Percentiles rank a stretch among this genome's conserved stretches.
Evolutionary conservation across 306 rosid genomes (phyloP).

Genomic region (Astragalus membranaceus): DNA sequence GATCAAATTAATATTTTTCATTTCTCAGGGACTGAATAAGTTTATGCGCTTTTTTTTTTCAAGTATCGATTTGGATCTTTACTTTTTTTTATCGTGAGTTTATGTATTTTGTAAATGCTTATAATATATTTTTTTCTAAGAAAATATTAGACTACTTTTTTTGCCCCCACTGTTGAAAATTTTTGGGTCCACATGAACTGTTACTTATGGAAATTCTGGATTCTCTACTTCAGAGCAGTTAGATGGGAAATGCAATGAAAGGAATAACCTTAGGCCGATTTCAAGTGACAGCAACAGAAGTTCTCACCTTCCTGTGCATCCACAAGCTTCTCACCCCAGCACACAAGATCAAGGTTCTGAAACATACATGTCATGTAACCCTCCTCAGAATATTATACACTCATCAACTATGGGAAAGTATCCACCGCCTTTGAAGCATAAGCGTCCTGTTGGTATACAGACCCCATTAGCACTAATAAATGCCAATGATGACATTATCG

Average conservation of each 20-base stretch:
- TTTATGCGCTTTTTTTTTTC: no score
- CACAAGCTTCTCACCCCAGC: conserved; percentile 36
- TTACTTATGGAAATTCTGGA: conserved; percentile 37
- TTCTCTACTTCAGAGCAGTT: conserved; percentile 47
- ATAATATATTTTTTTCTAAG: no score
- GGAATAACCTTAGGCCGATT: conserved; percentile 33
- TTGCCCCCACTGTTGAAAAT: no score
- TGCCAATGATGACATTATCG: conserved; percentile 40
- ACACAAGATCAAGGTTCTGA: conserved; percentile 44
- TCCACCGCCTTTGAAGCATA: conserved; percentile 36
- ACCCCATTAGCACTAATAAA: conserved; percentile 23
- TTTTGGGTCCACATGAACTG: conserved; percentile 15
- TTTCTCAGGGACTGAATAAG: no score
- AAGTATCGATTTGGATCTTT: no score
- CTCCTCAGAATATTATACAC: conserved; percentile 41
- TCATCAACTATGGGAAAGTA: conserved; percentile 38
- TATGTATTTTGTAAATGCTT: no score
- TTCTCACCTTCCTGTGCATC: conserved; percentile 28
- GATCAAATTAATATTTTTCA: no score
- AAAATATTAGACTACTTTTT: no score
- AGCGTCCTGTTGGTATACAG: conserved; percentile 34
- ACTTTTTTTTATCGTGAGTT: no score
- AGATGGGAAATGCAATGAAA: conserved; percentile 45
- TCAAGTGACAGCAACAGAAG: conserved; percentile 41
- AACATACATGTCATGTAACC: conserved; percentile 31